These are phyloP conservation scores for Aspergillus felis DNA, from an alignment of 2,329 filamentous ascomycete species.

Conservation along the genomic window DNA sequence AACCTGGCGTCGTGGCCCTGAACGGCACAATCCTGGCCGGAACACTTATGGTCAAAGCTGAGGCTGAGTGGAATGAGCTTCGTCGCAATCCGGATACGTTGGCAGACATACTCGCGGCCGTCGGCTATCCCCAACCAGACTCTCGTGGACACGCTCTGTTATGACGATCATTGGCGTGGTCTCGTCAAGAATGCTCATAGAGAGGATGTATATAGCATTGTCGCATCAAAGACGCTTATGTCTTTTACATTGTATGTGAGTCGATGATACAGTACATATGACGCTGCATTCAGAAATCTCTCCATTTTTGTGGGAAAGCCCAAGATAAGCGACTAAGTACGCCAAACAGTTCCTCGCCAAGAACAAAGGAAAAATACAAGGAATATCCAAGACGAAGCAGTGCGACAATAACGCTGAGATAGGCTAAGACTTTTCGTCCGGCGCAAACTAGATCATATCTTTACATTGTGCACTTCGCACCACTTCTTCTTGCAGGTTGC, in stretches of 20 bases:
- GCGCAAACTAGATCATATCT: slow-evolving; percentile 7
- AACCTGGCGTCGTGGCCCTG: slow-evolving; percentile 44
- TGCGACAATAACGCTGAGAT: background rate
- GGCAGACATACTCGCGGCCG: slow-evolving; percentile 39
- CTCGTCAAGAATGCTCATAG: background rate
- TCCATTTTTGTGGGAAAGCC: background rate
- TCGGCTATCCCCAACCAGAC: slow-evolving; percentile 38
- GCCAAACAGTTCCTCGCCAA: background rate
- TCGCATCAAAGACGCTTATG: background rate
- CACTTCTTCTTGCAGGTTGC: slow-evolving; percentile 62
- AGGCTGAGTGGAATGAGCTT: slow-evolving; percentile 51
- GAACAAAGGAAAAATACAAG: background rate
- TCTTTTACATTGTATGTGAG: background rate
- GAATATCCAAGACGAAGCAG: background rate
- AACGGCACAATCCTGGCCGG: slow-evolving; percentile 57
- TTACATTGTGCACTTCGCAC: slow-evolving; percentile 41
- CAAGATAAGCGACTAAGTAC: background rate
- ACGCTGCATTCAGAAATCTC: background rate
- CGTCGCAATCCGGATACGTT: slow-evolving; percentile 39
- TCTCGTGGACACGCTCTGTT: slow-evolving; percentile 13
- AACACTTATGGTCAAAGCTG: slow-evolving; percentile 56
- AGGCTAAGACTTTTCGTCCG: background rate
- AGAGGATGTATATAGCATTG: background rate
- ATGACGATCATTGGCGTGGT: slow-evolving; percentile 3
- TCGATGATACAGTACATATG: background rate